Base-by-base conservation (phyloP, 768 basidiomycete genomes). In the Russula foetens region DNA sequence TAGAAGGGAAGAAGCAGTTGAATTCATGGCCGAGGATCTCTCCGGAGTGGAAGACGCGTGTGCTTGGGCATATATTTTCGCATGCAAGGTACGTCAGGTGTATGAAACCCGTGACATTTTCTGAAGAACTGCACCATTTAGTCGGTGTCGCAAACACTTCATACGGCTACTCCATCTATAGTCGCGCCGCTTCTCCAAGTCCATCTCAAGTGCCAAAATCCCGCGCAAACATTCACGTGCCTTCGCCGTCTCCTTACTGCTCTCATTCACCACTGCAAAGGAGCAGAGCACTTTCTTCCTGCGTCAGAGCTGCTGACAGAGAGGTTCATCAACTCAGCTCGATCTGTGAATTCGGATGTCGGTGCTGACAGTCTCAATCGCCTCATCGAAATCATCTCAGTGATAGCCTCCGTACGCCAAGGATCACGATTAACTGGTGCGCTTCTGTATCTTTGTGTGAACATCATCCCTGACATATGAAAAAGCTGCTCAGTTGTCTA, bases 111-210 rank as follows among this genome's bases (percentile, higher is more conserved):
- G 17, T 28, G 38, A 29, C 5, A 15, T 7, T 24, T 50, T 46
- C 28, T 49, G 9, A 51, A 19, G 24, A 15, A 21, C 31, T 54
- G 33, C 64, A 9, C 49, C 55, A 53, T 28, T 41, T 64, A 91
- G 90, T 89, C 86, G n/a, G 84, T 90, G 50, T 86, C 88, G 9
- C 85, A 87, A 72, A 86, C 85, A 0, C 73, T 97, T 29, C 93
- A 96, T 69, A 90, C 90, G 0, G 79, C 83, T 53, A 81, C 90
- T 0, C 66, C 82, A 7, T 82, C 84, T 3, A 77, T 94, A 43
- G 73, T 93, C 14, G 64, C 71, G 2, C 77, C 81, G 0, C 72
- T 94, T 3, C 59, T 95, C 17, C 72, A 75, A 12, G 79, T 77
- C 62, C 79, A 90, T 66, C 73, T 89, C 21, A 67, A 71, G 0